A percentile compares a stretch with the other conserved stretches of the same genome.
phyloP scores from a whole-genome alignment of 257 asterid species.

The Solanum appendiculatum region DNA sequence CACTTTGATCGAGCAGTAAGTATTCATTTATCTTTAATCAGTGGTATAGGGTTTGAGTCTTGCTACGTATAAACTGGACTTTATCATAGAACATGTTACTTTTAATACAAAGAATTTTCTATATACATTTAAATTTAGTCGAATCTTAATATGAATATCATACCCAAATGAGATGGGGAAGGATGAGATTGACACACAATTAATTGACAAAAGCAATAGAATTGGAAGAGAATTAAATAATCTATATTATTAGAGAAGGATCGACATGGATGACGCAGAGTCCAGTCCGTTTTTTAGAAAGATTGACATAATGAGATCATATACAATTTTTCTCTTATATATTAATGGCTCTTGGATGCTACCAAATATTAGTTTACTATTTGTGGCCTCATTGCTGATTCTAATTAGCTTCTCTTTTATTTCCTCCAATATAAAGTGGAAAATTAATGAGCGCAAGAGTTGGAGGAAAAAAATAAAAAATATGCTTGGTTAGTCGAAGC shows the following conservation, averaged over 20 bases:
- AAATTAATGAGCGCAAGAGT: not conserved
- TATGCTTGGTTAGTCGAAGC: not conserved
- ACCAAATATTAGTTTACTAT: not conserved
- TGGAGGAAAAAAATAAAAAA: not conserved
- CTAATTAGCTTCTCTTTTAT: not conserved
- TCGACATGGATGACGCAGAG: not conserved
- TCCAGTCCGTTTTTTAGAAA: not conserved
- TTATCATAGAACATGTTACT: not conserved
- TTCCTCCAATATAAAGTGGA: not conserved
- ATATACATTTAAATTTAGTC: not conserved
- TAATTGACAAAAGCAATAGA: not conserved
- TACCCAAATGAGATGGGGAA: not conserved
- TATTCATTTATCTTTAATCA: not conserved
- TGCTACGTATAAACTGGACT: rapidly evolving
- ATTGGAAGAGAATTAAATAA: not conserved
- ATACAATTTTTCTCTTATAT: not conserved
- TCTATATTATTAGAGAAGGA: not conserved
- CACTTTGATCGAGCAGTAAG: rapidly evolving
- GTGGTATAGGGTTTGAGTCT: not conserved
- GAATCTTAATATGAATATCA: rapidly evolving
- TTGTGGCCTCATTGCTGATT: not conserved
- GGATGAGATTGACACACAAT: not conserved
- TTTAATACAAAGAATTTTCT: not conserved
- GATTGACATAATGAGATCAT: not conserved
- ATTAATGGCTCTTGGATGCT: not conserved